Base-by-base conservation (phyloP, 2,329 filamentous ascomycete species). In the Apiospora malaysiana region DNA sequence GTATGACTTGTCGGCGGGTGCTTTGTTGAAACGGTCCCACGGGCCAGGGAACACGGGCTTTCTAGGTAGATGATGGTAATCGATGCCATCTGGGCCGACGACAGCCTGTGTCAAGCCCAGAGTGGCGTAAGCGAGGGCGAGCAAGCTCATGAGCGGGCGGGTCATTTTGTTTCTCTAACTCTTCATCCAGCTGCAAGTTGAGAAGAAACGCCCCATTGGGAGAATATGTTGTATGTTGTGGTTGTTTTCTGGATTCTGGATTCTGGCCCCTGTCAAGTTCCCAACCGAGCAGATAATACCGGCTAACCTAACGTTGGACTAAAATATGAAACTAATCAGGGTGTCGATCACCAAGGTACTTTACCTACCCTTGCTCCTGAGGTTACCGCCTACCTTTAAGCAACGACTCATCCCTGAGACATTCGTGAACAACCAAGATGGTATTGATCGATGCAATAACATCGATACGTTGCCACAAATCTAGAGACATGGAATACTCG, bases 1-100 rank as follows among this genome's bases (percentile, higher is more conserved):
- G 67, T 77, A 74, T 4, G 77, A 76, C 73, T 82, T 81, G 70
- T 81, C 77, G 42, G 73, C 70, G 10, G 81, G 80, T 2, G 82
- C 81, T 56, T 79, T 78, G 67, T 83, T 82, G 68, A 81, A 80
- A 12, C 71, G 70, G 49, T 83, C 80, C 82, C 82, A 83, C 1
- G 81, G 79, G 4, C 82, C 82, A 40, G 79, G 80, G 51, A 82
- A 83, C 7, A 82, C 70, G 0, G 82, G 78, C 40, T 77, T 67
- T 16, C 71, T 70, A 1, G 80, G 80, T 18, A 82, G 76, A n/a
- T 72, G 59, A 12, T 73, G 73, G 49, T 74, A 73, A 46, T 77
- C 73, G 59, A 77, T 68, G 25, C 67, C 67, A 23, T 56, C 32
- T 63, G 56, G 56, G 56, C 32, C 18, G 56, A 63, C 18, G 56